phyloP scores from a whole-genome alignment of 2,329 filamentous ascomycete genomes.

The Ophiostoma sp. region DNA sequence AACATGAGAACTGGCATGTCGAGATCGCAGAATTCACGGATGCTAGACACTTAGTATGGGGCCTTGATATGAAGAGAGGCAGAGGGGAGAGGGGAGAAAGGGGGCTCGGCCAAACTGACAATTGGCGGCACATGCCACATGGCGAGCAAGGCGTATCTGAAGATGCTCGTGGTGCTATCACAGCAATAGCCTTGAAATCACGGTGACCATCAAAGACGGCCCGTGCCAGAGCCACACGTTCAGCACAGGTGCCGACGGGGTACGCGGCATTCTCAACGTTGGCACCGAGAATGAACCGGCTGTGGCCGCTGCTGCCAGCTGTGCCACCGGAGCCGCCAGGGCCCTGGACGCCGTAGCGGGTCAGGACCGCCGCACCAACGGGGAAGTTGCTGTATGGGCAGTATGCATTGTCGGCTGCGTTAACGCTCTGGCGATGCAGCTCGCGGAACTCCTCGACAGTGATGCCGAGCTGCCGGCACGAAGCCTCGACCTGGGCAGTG shows the following conservation, averaged over 20 bases:
- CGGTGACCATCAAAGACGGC: conserved; percentile 60
- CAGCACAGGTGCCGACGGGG: conserved; percentile 91
- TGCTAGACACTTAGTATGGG: conserved; percentile 41
- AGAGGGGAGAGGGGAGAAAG: too few species aligned
- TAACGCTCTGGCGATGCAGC: conserved; percentile 57
- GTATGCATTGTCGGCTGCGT: conserved; percentile 74
- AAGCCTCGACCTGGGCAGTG: conserved; percentile 28
- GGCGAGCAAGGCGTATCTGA: conserved; percentile 56
- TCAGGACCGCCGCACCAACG: conserved; percentile 77
- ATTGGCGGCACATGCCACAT: conserved; percentile 95
- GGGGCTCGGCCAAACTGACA: conserved; percentile 48
- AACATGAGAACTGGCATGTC: conserved; percentile 84
- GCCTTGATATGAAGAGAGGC: background rate
- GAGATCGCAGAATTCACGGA: conserved; percentile 68
- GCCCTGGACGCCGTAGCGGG: conserved; percentile 32
- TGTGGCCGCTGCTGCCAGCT: conserved; percentile 24
- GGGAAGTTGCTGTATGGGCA: conserved; percentile 92
- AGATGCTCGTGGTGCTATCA: conserved; percentile 66
- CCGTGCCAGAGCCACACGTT: conserved; percentile 79
- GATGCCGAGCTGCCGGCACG: conserved; percentile 45
- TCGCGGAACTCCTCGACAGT: conserved; percentile 57
- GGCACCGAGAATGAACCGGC: conserved; percentile 58
- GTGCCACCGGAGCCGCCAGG: conserved; percentile 10
- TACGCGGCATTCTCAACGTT: conserved; percentile 93
- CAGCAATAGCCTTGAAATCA: conserved; percentile 71